Base-by-base conservation (phyloP, 768 basidiomycete genomes). In the Leccinum variicolor region DNA sequence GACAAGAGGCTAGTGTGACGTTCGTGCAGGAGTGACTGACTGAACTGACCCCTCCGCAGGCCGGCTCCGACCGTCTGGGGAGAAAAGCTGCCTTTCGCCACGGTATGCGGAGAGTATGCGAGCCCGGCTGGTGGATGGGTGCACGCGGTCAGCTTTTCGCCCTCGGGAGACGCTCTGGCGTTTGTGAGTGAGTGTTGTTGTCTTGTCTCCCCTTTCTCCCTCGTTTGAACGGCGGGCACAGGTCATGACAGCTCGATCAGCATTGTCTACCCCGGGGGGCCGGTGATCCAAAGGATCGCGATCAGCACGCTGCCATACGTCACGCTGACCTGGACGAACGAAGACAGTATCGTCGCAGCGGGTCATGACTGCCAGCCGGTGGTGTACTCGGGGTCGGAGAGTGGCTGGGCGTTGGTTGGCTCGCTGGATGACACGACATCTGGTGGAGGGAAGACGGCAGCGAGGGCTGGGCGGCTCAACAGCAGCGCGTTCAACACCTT, bases 291-390 rank as follows among this genome's bases (percentile, higher is more conserved):
- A 73, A 87, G 78, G 45, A 84, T 98, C 73, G 84, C 86, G 60
- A 83, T 86, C 63, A 81, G 86, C 21, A 84, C 87, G 0, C 77
- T 99, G 14, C 97, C 97, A 0, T 82, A 87, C 65, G 81, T 95
- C 55, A 87, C 93, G 10, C 81, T 99, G 21, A 79, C 87, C 6
- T 99, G 93, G 90, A 90, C 85, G 1, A 81, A 85, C 23, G 94
- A 97, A 71, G 82, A 87, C 57, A 75, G 84, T 9, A 73, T 99
- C 61, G 80, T 99, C 45, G 94, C 93, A 1, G 97, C 94, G 0
- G 97, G 97, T 0, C 96, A 99, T 74, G 97, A 98, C 71, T 99
- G 97, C 76, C 94, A 95, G 69, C 97, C 97, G 1, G 75, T 94
- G 23, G 83, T 97, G 28, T 95, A 94, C 74, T 78, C 83, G 2